These are phyloP conservation scores for Drechslerella dactyloides DNA, from an alignment of 2,329 filamentous ascomycete genomes.

Conservation along the genomic window DNA sequence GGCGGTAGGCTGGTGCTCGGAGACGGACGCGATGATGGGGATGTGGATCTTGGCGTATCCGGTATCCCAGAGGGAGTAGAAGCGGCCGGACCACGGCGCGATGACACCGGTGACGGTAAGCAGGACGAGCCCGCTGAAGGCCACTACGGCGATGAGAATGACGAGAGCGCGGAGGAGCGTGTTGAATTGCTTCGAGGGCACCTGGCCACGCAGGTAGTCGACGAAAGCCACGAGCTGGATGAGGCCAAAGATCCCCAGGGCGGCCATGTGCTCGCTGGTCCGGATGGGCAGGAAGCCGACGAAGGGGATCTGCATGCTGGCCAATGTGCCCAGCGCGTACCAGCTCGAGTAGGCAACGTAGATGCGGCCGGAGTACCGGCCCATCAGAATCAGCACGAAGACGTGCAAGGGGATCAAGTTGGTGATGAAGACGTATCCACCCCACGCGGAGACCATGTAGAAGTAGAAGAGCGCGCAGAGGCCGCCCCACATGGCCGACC, in stretches of 20 bases:
- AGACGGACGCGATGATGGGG: slow-evolving; percentile 99
- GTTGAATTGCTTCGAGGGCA: slow-evolving; percentile 92
- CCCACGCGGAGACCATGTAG: slow-evolving; percentile 99
- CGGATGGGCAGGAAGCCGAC: slow-evolving; percentile 95
- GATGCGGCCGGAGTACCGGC: slow-evolving; percentile 87
- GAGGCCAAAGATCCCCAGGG: slow-evolving; percentile 91
- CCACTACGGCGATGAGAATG: slow-evolving; percentile 74
- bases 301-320: slow-evolving; percentile 99
- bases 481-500: slow-evolving; percentile 95
- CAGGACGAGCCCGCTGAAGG: slow-evolving; percentile 77
- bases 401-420: slow-evolving; percentile 93
- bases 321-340: slow-evolving; percentile 94
- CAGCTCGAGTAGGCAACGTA: slow-evolving; percentile 98
- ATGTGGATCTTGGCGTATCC: slow-evolving; percentile 99
- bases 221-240: slow-evolving; percentile 92
- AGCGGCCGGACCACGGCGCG: slow-evolving; percentile 95
- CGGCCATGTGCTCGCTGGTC: slow-evolving; percentile 98
- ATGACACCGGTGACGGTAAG: slow-evolving; percentile 87
- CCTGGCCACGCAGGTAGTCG: slow-evolving; percentile 84
- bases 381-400: slow-evolving; percentile 95
- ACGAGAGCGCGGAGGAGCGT: slow-evolving; percentile 81
- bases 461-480: slow-evolving; percentile 95
- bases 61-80: slow-evolving; percentile 99
- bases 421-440: slow-evolving; percentile 99
- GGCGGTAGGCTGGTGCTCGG: slow-evolving; percentile 96